Evolutionary conservation across 2,329 filamentous ascomycete species (phyloP).

Genomic region (Pyrenophora seminiperda): DNA sequence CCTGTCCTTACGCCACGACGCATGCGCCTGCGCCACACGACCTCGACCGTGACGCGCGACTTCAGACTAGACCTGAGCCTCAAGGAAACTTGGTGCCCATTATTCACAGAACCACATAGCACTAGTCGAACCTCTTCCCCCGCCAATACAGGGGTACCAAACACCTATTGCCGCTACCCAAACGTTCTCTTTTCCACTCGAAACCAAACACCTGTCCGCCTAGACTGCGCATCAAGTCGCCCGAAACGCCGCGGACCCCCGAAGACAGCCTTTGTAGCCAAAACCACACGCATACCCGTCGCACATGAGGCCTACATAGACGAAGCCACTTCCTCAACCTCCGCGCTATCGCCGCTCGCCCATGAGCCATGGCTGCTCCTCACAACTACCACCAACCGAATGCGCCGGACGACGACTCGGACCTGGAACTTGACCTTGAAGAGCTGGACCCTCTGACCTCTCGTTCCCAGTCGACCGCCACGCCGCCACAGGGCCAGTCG

Average conservation of each 20-base stretch:
- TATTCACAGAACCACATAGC: slow-evolving; percentile 1
- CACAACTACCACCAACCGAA: slow-evolving; percentile 58
- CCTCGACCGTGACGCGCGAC: slow-evolving; percentile 6
- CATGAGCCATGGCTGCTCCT: slow-evolving; percentile 54
- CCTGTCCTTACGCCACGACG: slow-evolving; percentile 12
- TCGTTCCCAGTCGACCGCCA: slow-evolving; percentile 27
- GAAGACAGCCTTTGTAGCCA: slow-evolving; percentile 18
- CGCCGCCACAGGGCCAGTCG: slow-evolving; percentile 36
- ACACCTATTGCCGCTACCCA: not conserved
- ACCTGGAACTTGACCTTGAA: slow-evolving; percentile 76
- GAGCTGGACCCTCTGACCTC: slow-evolving; percentile 70
- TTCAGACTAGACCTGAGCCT: too few species aligned
- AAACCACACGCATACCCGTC: slow-evolving; percentile 3
- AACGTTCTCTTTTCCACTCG: not conserved
- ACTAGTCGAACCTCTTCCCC: not conserved
- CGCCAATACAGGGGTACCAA: not conserved
- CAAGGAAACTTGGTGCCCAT: slow-evolving; percentile 2
- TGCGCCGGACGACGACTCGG: slow-evolving; percentile 72
- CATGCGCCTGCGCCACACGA: slow-evolving; percentile 13
- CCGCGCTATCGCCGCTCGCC: slow-evolving; percentile 11
- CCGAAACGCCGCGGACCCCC: slow-evolving; percentile 34
- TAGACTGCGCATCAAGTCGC: slow-evolving; percentile 16
- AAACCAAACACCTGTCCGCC: slow-evolving; percentile 23
- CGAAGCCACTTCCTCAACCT: slow-evolving; percentile 3
- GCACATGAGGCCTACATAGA: slow-evolving; percentile 22